Conservation (phyloP, 1,284 basidiomycete genomes). For the Trametes sp. region DNA sequence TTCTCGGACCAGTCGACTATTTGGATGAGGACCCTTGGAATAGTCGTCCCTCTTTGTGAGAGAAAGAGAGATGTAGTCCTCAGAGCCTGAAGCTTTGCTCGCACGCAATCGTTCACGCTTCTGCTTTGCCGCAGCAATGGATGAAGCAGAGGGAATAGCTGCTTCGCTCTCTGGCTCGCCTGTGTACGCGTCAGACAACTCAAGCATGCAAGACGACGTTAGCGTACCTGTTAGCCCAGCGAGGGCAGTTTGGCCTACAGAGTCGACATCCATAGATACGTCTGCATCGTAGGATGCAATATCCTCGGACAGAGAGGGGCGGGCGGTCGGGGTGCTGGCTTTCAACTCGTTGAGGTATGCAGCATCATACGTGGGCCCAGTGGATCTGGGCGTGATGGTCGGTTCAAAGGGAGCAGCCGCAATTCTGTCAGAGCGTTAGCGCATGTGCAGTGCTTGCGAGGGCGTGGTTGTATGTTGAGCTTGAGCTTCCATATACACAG, state of each 20-base stretch:
- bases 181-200: conserved; percentile 1
- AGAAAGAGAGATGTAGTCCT: conserved; percentile 88
- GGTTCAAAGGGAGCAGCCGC: conserved; percentile 56
- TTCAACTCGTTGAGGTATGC: conserved; percentile 86
- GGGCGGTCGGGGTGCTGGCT: conserved; percentile 75
- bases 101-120: conserved; percentile 72
- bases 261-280: conserved; percentile 58
- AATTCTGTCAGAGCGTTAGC: conserved; percentile 28
- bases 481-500: conserved; percentile 27
- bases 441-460: not conserved
- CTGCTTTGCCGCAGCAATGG: conserved; percentile 82
- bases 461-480: not conserved
- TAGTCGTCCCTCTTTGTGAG: conserved; percentile 62
- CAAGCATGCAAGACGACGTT: too few relatives aligned
- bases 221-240: conserved; percentile 38
- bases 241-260: conserved; percentile 37
- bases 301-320: conserved; percentile 49
- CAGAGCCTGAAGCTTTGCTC: conserved; percentile 46
- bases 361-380: conserved; percentile 73
- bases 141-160: conserved; percentile 77
- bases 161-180: conserved; percentile 44
- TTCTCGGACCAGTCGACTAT: conserved; percentile 87
- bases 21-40: conserved; percentile 84
- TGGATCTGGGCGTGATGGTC: conserved; percentile 53
- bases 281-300: conserved; percentile 54